Conservation (phyloP, 257 asterid genomes). For the Salvia rosmarinus region DNA sequence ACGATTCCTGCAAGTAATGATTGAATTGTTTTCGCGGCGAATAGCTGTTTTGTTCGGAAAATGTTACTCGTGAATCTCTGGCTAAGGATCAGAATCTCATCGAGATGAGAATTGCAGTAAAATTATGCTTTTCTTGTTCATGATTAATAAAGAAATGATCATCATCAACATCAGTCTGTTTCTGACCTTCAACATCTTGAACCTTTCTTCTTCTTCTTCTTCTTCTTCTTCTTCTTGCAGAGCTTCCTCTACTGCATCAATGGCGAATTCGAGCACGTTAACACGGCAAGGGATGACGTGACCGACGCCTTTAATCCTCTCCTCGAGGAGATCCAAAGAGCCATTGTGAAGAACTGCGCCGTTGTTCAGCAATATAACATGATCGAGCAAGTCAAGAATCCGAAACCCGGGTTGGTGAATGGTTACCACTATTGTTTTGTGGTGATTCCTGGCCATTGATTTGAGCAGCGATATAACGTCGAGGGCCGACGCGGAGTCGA, state of each 20-base stretch:
- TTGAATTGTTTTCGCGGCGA: slow-evolving; percentile 59
- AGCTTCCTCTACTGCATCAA: slow-evolving; percentile 51
- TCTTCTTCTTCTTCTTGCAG: slow-evolving; percentile 30
- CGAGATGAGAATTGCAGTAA: slow-evolving; percentile 49
- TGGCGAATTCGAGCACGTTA: slow-evolving; percentile 74
- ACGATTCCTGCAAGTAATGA: slow-evolving; percentile 64
- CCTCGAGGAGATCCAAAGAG: slow-evolving; percentile 56
- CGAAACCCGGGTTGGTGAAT: slow-evolving; percentile 86
- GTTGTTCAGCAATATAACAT: slow-evolving; percentile 53
- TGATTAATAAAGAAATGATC: not conserved
- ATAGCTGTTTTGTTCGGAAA: slow-evolving; percentile 67
- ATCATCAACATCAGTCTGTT: slow-evolving; percentile 8
- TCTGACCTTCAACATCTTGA: not conserved
- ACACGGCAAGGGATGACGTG: slow-evolving; percentile 61
- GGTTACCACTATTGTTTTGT: slow-evolving; percentile 64
- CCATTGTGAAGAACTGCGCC: slow-evolving; percentile 71
- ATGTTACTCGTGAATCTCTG: slow-evolving; percentile 63
- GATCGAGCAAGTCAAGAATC: slow-evolving; percentile 68
- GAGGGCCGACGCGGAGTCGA: slow-evolving; percentile 78
- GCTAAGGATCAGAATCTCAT: slow-evolving; percentile 59
- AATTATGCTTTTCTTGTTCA: slow-evolving; percentile 9
- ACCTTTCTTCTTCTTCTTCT: too few species aligned
- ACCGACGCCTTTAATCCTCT: slow-evolving; percentile 48
- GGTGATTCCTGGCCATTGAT: slow-evolving; percentile 60
- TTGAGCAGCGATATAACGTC: slow-evolving; percentile 57